A percentile compares a stretch with the other conserved stretches of the same genome.
phyloP scores from a whole-genome alignment of 495 filamentous ascomycete genomes.

The Darksidea phi region DNA sequence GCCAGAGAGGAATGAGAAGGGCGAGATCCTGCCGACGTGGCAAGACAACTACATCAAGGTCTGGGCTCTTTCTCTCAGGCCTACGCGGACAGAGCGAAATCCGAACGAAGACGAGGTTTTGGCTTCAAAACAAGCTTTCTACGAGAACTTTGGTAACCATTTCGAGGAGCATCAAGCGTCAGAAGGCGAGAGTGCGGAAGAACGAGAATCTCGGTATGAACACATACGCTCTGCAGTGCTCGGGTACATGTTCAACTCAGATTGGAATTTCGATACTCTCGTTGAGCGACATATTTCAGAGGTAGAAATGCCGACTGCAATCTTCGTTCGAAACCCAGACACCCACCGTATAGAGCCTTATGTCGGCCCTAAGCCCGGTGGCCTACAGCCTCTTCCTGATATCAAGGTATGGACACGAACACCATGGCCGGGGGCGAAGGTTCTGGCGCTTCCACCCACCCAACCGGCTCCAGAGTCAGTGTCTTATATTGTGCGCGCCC shows the following conservation, averaged over 20 bases:
- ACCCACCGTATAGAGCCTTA: conserved; percentile 68
- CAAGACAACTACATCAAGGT: conserved; percentile 72
- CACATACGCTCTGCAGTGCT: conserved; percentile 61
- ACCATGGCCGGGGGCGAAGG: conserved; percentile 77
- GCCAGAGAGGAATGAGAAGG: conserved; percentile 34
- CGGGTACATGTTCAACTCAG: conserved; percentile 76
- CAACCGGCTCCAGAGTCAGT: conserved; percentile 63
- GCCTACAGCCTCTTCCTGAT: conserved; percentile 52
- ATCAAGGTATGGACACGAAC: conserved; percentile 71
- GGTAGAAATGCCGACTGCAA: conserved; percentile 63
- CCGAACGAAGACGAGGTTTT: neutral
- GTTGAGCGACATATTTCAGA: conserved; percentile 61
- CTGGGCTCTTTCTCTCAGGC: conserved; percentile 68
- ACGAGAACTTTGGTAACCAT: conserved; percentile 17
- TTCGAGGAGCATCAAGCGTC: conserved; percentile 24
- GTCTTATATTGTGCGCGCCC: conserved; percentile 78
- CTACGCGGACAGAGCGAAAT: neutral
- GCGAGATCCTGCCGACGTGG: conserved; percentile 61
- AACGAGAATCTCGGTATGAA: conserved; percentile 46
- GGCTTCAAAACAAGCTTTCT: neutral
- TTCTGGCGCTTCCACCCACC: conserved; percentile 64
- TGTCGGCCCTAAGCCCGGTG: conserved; percentile 60
- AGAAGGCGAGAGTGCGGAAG: conserved; percentile 22
- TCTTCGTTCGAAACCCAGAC: conserved; percentile 65
- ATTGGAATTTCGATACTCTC: conserved; percentile 70